Evolutionary conservation across 1,284 basidiomycete species (phyloP).

Genomic region (Bondarzewia mesenterica): DNA sequence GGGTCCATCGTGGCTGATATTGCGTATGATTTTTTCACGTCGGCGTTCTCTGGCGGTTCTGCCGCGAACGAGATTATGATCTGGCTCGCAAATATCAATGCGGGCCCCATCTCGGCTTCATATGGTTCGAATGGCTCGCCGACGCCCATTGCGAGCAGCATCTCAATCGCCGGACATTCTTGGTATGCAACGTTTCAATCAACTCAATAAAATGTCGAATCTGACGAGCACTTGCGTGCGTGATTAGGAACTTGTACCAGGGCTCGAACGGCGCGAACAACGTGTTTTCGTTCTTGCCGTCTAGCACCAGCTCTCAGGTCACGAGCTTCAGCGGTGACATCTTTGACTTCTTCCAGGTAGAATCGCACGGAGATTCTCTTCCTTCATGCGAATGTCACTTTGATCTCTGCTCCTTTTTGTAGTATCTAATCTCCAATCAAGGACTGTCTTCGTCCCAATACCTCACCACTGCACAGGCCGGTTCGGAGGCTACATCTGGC

Average conservation of each 20-base stretch:
- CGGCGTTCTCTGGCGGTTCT: constrained; percentile 39
- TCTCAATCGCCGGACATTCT: constrained; percentile 39
- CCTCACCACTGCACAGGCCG: constrained; percentile 46
- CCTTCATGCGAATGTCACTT: neutral
- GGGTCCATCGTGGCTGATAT: constrained; percentile 39
- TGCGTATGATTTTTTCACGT: constrained; percentile 59
- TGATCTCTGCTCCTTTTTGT: constrained; percentile 1
- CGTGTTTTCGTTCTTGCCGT: constrained; percentile 57
- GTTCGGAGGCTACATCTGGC: constrained; percentile 49
- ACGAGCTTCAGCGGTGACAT: constrained; percentile 48
- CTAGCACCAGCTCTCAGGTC: constrained; percentile 28
- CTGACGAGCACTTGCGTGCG: neutral
- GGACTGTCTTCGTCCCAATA: constrained; percentile 39
- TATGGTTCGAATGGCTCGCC: constrained; percentile 43
- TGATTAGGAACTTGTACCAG: constrained; percentile 40
- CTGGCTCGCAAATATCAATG: constrained; percentile 53
- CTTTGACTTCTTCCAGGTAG: constrained; percentile 46
- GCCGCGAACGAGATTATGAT: constrained; percentile 58
- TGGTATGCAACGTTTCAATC: constrained; percentile 29
- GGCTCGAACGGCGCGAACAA: constrained; percentile 52
- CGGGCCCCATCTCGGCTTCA: constrained; percentile 45
- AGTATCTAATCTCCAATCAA: constrained; percentile 45
- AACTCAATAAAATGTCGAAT: neutral
- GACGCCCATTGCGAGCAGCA: constrained; percentile 32
- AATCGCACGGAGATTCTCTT: too few relatives aligned